Conservation (phyloP, 2,329 filamentous ascomycete genomes). For the Cladosporium colombiae region DNA sequence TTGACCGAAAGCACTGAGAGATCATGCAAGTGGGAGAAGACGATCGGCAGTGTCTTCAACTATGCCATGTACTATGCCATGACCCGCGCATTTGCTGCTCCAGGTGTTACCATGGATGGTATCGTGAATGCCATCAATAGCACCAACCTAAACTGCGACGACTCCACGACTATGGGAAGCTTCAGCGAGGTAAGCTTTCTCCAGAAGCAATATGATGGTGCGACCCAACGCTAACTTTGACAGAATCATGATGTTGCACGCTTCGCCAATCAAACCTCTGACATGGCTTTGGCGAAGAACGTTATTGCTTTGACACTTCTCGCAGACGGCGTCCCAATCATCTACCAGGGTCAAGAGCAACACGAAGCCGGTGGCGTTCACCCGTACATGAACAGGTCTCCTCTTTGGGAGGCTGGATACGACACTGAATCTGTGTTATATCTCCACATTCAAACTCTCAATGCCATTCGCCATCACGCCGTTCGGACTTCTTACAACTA, state of each 20-base stretch:
- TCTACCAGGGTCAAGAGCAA: conserved; percentile 48
- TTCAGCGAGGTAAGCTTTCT: conserved; percentile 36
- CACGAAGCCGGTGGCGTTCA: conserved; percentile 39
- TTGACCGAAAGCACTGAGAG: conserved; percentile 35
- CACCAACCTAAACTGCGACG: conserved; percentile 40
- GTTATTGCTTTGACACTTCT: conserved; percentile 42
- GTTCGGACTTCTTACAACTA: conserved; percentile 43
- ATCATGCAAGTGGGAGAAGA: conserved; percentile 40
- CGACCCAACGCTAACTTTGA: not conserved
- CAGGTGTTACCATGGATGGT: conserved; percentile 39
- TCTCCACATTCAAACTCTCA: conserved; percentile 42
- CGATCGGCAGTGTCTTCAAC: conserved; percentile 41
- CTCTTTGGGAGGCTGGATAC: conserved; percentile 43
- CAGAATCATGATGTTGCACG: conserved; percentile 44
- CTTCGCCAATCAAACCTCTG: conserved; percentile 41
- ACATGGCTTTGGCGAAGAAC: conserved; percentile 42
- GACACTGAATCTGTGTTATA: conserved; percentile 44
- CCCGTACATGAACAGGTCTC: conserved; percentile 40
- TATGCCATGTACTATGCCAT: conserved; percentile 43
- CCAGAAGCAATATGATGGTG: not conserved
- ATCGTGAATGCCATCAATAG: conserved; percentile 40
- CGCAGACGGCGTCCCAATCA: conserved; percentile 45
- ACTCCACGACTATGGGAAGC: conserved; percentile 40
- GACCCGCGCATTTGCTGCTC: conserved; percentile 40
- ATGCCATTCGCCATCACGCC: conserved; percentile 47